Evolutionary conservation across 352 stramenopile species (phyloP).

Genomic region (Globisporangium nunn): DNA sequence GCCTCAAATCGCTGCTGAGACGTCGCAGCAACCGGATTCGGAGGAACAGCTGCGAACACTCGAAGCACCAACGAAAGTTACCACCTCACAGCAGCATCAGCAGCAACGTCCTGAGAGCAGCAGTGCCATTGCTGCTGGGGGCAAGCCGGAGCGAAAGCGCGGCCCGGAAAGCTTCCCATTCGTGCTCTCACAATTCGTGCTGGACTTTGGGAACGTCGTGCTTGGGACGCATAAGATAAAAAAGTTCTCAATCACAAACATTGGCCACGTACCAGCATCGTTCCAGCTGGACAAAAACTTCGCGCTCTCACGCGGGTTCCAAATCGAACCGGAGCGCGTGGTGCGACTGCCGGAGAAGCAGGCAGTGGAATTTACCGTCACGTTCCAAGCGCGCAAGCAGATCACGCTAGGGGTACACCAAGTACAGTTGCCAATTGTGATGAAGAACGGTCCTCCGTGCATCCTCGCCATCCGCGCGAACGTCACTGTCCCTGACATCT

Average conservation of each 20-base stretch:
- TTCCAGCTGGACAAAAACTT: constrained; percentile 92
- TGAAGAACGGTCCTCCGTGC: constrained; percentile 88
- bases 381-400: constrained; percentile 86
- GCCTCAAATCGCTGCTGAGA: not conserved
- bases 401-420: constrained; percentile 73
- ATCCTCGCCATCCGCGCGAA: constrained; percentile 82
- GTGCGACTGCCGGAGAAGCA: constrained; percentile 89
- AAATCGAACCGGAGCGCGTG: constrained; percentile 91
- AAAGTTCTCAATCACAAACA: constrained; percentile 91
- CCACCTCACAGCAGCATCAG: not conserved
- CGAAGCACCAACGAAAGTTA: not conserved
- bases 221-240: constrained; percentile 88
- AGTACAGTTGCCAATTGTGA: constrained; percentile 76
- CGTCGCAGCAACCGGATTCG: constrained; percentile 1
- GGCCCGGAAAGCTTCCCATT: constrained; percentile 50
- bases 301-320: constrained; percentile 80
- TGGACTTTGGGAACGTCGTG: constrained; percentile 94
- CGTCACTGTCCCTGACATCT: constrained; percentile 89
- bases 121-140: not conserved
- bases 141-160: constrained; percentile 21
- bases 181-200: constrained; percentile 85
- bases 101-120: constrained; percentile 6
- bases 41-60: constrained; percentile 2
- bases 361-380: constrained; percentile 85
- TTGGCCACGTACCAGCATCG: constrained; percentile 69